These are phyloP conservation scores for Tulasnella sp. DNA, from an alignment of 768 basidiomycete species.

Conservation along the genomic window DNA sequence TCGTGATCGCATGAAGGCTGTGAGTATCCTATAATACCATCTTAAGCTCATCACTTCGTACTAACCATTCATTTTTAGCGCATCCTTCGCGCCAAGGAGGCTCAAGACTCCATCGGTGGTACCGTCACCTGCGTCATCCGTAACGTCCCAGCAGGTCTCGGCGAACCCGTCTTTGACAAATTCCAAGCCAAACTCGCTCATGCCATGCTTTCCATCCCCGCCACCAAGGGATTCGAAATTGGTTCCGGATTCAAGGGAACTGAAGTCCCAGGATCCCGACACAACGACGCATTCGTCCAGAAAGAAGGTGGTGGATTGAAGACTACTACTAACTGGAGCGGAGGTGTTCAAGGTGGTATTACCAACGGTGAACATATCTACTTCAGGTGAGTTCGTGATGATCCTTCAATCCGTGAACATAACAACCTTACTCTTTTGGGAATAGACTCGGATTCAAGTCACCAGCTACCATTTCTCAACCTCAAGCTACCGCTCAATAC, in stretches of 20 bases:
- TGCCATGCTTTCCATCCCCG: slow-evolving; percentile 98
- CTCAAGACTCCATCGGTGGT: slow-evolving; percentile 92
- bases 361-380: slow-evolving; percentile 96
- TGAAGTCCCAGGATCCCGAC: slow-evolving; percentile 80
- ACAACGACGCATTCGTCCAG: slow-evolving; percentile 79
- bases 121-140: slow-evolving; percentile 95
- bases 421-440: not conserved
- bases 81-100: slow-evolving; percentile 84
- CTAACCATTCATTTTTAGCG: slow-evolving; percentile 38
- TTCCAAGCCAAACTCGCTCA: slow-evolving; percentile 91
- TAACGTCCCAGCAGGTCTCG: slow-evolving; percentile 76
- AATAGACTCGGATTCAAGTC: slow-evolving; percentile 90
- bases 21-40: not conserved
- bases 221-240: slow-evolving; percentile 96
- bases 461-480: slow-evolving; percentile 91
- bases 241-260: slow-evolving; percentile 95
- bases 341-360: slow-evolving; percentile 95
- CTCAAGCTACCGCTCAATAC: slow-evolving; percentile 84
- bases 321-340: slow-evolving; percentile 89
- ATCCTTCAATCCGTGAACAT: not conserved
- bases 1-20: slow-evolving; percentile 61
- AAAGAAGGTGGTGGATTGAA: slow-evolving; percentile 48
- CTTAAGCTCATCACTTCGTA: not conserved
- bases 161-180: slow-evolving; percentile 98
- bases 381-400: slow-evolving; percentile 54